Base-by-base conservation (phyloP, 2,329 filamentous ascomycete species). In the Fusarium foetens region DNA sequence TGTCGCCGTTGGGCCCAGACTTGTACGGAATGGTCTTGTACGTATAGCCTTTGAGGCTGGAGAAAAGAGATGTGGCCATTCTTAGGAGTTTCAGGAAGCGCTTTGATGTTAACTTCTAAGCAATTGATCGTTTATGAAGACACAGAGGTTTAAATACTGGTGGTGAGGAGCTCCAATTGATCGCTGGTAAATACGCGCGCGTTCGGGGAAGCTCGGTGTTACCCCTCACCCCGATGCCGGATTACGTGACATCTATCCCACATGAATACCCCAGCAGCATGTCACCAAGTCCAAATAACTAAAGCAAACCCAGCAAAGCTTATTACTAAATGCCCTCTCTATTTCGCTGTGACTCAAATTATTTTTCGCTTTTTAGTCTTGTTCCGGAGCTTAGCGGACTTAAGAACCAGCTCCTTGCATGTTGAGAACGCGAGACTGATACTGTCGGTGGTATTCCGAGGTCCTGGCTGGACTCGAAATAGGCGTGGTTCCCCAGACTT, bases 1-100 rank as follows among this genome's bases (percentile, higher is more conserved):
- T 68, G 21, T 63, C 57, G 12, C 73, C 69, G 35, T 64, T 53
- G 0, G 66, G 52, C 0, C 55, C 49, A 5, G 63, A 63, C n/a
- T 75, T 75, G 59, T 61, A 75, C 1, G 51, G 53, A 2, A 73
- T 29, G 1, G 73, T 75, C 23, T 63, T 59, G n/a, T 64, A 73
- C 3, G 45, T 60, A 33, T 75, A 75, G 54, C 73, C 73, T 8
- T 48, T 14, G 16, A 73, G 58, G 36, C 49, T n/a, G 3, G 46
- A 29, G 13, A 73, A 62, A 0, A 55, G 49, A 2, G 45, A 73
- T 11, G 27, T 53, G 5, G 42, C 3, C 70, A 72, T 72, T 10
- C 2, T 23, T 1, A 8, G 1, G 3, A 7, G 8, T 8, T 11
- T 19, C 0, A 17, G 3, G 14, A 2, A 6, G 19, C 2, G 8